Conservation (phyloP, 805 yeast genomes). For the Suhomyces sp. region DNA sequence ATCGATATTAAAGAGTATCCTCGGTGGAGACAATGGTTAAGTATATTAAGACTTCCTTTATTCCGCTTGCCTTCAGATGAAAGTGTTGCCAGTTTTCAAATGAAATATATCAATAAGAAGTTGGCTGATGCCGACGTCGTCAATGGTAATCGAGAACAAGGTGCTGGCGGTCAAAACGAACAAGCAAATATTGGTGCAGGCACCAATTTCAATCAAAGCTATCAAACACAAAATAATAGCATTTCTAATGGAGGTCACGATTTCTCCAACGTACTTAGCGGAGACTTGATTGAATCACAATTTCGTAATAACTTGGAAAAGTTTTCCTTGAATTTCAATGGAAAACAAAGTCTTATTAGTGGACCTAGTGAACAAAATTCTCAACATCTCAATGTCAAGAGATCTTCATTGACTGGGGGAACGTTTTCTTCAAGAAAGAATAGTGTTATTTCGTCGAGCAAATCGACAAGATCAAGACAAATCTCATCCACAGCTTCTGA, state of each 20-base stretch:
- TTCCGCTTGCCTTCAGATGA: slow-evolving; percentile 44
- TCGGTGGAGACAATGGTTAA: slow-evolving; percentile 40
- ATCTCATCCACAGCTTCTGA: slow-evolving; percentile 18
- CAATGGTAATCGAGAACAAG: neutral
- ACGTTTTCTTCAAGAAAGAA: slow-evolving; percentile 6
- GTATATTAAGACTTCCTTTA: slow-evolving; percentile 42
- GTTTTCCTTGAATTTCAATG: slow-evolving; percentile 26
- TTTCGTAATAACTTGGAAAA: slow-evolving; percentile 29
- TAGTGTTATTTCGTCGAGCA: slow-evolving; percentile 10
- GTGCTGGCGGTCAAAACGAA: neutral
- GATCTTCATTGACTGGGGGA: slow-evolving; percentile 7
- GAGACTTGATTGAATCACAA: slow-evolving; percentile 27
- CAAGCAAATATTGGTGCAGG: neutral
- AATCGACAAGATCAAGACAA: slow-evolving; percentile 18
- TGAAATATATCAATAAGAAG: slow-evolving; percentile 12
- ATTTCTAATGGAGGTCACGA: slow-evolving; percentile 30
- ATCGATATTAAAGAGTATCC: slow-evolving; percentile 31
- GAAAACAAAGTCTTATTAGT: slow-evolving; percentile 3
- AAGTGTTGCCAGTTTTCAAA: slow-evolving; percentile 23
- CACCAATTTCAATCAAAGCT: neutral
- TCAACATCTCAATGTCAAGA: slow-evolving; percentile 1
- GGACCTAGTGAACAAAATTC: neutral
- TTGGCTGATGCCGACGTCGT: neutral
- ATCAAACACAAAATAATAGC: neutral
- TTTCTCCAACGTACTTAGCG: slow-evolving; percentile 37